Base-by-base conservation (phyloP, 202 grass and related monocot genomes). In the Dendrocalamus latiflorus region DNA sequence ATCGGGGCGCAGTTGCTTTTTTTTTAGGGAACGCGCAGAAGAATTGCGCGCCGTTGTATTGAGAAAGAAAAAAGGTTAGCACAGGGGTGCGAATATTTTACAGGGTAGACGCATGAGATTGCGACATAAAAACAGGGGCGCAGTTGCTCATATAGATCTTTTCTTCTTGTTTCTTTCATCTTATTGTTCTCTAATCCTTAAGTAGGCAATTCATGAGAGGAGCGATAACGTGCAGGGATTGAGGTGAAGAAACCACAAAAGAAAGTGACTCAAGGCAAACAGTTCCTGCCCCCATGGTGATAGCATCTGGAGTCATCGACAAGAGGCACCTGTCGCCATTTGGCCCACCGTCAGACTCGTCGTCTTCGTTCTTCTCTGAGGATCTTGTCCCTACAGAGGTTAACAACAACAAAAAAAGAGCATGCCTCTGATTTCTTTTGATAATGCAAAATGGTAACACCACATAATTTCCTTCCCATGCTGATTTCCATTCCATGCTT, bases 281-380 rank as follows among this genome's bases (percentile, higher is more conserved):
- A 62, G 6, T 38, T 76, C 38, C 53, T 75, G 54, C 82, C 65
- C 65, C 49, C 5, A 86, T 86, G 88, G 90, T 88, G 87, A 89
- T 92, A 83, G 65, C 90, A 33, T 92, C 90, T 0, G 65, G 76
- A 36, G 73, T 67, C 44, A 77, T 92, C 30, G 90, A 92, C 73
- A 79, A 72, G 74, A 60, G 74, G 75, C 85, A 75, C 56, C 41
- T 79, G 34, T 62, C 75, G 18, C 79, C 86, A 6, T 89, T 82
- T 13, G 60, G 15, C 42, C 13, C 85, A 18, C 62, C 70, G 8
- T 69, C 92, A 13, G 83, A 94, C 43, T 59, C 91, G 4, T 76
- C 78, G 0, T 89, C 84, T 24, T 87, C 92, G 2, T 89, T 90
- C 81, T 90, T 90, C 75, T 90, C 87, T 7, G 84, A 94, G 74